These are phyloP conservation scores for Flaveria robusta DNA, from an alignment of 129 eudicot genomes.

Conservation along the genomic window DNA sequence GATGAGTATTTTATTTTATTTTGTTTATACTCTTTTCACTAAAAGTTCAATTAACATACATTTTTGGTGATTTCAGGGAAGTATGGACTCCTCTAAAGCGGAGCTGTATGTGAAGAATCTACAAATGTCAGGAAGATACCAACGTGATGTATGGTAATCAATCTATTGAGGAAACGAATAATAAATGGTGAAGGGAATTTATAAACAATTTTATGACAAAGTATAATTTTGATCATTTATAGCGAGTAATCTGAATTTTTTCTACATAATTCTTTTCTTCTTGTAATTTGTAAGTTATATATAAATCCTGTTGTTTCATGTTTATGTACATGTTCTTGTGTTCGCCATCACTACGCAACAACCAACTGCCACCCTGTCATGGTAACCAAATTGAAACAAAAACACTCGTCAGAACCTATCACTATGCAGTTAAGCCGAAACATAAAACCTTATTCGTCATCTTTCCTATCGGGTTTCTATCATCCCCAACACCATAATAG, in stretches of 20 bases:
- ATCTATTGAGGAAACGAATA: conserved; percentile 2
- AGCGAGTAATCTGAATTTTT: conserved; percentile 24
- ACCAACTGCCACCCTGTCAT: background rate
- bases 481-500: background rate
- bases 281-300: conserved; percentile 26
- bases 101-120: conserved; percentile 80
- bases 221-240: conserved; percentile 22
- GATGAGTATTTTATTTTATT: background rate
- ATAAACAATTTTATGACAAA: conserved; percentile 7
- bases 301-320: background rate
- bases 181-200: conserved; percentile 4
- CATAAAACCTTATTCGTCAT: too few relatives aligned
- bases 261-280: conserved; percentile 24
- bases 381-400: background rate
- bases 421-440: too few relatives aligned
- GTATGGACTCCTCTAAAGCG: conserved; percentile 66
- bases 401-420: background rate
- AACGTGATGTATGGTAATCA: conserved; percentile 78
- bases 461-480: too few relatives aligned
- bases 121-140: conserved; percentile 84
- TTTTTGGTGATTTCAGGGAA: conserved; percentile 59
- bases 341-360: background rate
- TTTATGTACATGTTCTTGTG: background rate
- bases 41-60: background rate
- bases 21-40: background rate